phyloP scores from a whole-genome alignment of 2,329 filamentous ascomycete genomes.

The Botrytis galanthina region DNA sequence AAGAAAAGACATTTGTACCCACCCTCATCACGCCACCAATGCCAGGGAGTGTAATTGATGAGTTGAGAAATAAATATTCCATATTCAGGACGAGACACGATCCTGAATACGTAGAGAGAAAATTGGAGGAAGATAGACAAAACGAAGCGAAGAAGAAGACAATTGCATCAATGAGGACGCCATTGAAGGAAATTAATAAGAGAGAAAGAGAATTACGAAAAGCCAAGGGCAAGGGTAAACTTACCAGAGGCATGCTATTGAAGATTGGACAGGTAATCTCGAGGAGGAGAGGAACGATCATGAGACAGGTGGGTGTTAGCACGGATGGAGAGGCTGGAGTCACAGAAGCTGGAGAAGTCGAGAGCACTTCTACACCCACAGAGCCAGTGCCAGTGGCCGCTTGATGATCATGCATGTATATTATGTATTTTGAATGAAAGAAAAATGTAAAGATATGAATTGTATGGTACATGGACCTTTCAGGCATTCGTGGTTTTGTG shows the following conservation, averaged over 20 bases:
- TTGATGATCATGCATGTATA: slow-evolving; percentile 32
- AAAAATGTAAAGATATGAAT: slow-evolving; percentile 21
- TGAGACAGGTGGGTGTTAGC: slow-evolving; percentile 28
- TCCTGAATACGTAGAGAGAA: slow-evolving; percentile 64
- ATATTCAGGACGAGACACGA: slow-evolving; percentile 80
- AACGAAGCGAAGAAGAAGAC: slow-evolving; percentile 38
- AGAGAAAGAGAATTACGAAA: slow-evolving; percentile 33
- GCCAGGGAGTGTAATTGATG: slow-evolving; percentile 74
- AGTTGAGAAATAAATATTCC: slow-evolving; percentile 80
- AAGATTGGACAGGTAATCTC: slow-evolving; percentile 39
- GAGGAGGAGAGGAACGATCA: slow-evolving; percentile 28
- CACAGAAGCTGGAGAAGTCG: background rate
- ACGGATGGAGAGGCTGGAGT: background rate
- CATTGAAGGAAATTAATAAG: slow-evolving; percentile 37
- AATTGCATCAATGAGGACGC: slow-evolving; percentile 35
- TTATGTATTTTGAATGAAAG: slow-evolving; percentile 30
- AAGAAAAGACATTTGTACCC: slow-evolving; percentile 74
- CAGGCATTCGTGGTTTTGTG: slow-evolving; percentile 31
- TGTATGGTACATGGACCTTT: slow-evolving; percentile 1
- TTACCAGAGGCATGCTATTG: slow-evolving; percentile 36
- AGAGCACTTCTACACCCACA: background rate
- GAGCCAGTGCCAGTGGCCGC: slow-evolving; percentile 20
- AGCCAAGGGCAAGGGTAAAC: slow-evolving; percentile 35
- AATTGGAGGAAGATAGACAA: slow-evolving; percentile 57
- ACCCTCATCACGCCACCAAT: slow-evolving; percentile 75